Conservation (phyloP, 176 grass and related monocot species). For the Saccharum officinarum region DNA sequence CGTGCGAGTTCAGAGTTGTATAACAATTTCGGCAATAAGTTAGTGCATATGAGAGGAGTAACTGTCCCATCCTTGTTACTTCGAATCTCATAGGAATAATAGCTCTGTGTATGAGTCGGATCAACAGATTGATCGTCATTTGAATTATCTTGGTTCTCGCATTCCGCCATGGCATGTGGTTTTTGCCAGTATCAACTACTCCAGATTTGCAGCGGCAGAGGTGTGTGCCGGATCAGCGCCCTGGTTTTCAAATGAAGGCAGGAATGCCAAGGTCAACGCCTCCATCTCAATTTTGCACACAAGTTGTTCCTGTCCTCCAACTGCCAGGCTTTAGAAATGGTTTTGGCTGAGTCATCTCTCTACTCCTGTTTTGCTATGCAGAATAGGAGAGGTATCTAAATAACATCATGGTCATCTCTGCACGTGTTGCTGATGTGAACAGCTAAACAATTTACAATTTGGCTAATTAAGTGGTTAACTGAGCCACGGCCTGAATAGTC, state of each 20-base stretch:
- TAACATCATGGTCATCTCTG: too few relatives aligned
- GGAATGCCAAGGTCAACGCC: slow-evolving; percentile 4
- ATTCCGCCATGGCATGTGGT: not conserved
- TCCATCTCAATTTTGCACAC: not conserved
- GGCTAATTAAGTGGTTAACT: too few relatives aligned
- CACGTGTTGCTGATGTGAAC: not conserved
- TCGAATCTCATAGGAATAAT: too few relatives aligned
- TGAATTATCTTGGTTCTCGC: not conserved
- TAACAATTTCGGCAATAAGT: not conserved
- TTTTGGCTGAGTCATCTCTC: not conserved
- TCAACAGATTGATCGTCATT: not conserved
- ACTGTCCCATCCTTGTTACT: too few relatives aligned
- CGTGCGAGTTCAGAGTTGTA: not conserved
- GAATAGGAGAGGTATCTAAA: not conserved
- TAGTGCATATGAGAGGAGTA: not conserved
- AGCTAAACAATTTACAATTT: not conserved
- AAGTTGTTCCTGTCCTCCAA: not conserved
- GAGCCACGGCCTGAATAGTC: not conserved
- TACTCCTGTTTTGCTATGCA: not conserved
- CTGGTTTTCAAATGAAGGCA: not conserved
- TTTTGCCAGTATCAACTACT: too few relatives aligned
- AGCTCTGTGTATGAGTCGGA: too few relatives aligned
- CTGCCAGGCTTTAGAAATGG: not conserved
- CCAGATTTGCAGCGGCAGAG: not conserved
- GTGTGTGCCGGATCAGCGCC: not conserved